These are phyloP conservation scores for Rhizopogon sp. DNA, from an alignment of 768 basidiomycete genomes.

Conservation along the genomic window DNA sequence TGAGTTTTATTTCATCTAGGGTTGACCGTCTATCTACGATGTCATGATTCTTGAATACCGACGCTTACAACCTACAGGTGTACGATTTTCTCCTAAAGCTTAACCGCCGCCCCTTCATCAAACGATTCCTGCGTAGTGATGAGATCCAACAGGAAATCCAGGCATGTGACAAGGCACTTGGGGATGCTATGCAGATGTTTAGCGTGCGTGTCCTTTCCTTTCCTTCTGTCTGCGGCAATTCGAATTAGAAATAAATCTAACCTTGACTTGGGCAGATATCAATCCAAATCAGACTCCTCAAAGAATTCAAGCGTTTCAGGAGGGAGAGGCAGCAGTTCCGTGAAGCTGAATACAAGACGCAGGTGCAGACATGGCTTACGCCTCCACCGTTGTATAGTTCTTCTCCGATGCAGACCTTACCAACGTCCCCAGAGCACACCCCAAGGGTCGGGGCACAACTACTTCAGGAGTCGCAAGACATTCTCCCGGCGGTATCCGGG, in stretches of 20 bases:
- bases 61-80: constrained; percentile 29
- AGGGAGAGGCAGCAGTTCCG: not conserved
- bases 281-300: not conserved
- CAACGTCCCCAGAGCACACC: not conserved
- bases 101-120: constrained; percentile 64
- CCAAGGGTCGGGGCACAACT: not conserved
- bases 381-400: not conserved
- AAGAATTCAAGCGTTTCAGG: not conserved
- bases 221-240: not conserved
- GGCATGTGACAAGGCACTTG: constrained; percentile 46
- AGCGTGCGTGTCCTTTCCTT: constrained; percentile 30
- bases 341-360: not conserved
- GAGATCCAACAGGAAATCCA: constrained; percentile 55
- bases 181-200: constrained; percentile 52
- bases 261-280: not conserved
- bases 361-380: not conserved
- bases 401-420: not conserved
- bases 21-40: too few relatives aligned
- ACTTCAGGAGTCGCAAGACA: not conserved
- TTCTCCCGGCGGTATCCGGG: not conserved
- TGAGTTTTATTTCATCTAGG: constrained; percentile 20
- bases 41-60: too few relatives aligned
- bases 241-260: not conserved
- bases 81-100: constrained; percentile 53
- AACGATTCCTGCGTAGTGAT: constrained; percentile 71